Evolutionary conservation across 2,329 filamentous ascomycete genomes (phyloP).

Genomic region (Waltergamsia citrina): DNA sequence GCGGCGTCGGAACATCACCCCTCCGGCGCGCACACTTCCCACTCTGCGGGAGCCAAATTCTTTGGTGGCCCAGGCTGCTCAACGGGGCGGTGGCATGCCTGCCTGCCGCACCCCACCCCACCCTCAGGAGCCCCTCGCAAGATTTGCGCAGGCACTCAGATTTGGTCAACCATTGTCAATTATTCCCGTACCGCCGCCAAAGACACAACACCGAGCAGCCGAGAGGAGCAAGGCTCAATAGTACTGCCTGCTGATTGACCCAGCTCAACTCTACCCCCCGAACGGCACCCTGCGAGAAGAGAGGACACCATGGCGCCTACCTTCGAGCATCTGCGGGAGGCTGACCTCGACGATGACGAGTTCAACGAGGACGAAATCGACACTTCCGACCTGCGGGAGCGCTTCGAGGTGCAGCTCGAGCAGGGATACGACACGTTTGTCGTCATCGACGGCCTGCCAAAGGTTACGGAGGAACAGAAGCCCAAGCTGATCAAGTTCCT

Average conservation of each 20-base stretch:
- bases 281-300: too few species aligned
- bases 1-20: constrained; percentile 27
- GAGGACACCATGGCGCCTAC: constrained; percentile 82
- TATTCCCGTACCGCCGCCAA: too few species aligned
- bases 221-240: too few species aligned
- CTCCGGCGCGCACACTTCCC: constrained; percentile 30
- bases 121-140: constrained; percentile 6
- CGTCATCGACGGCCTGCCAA: constrained; percentile 86
- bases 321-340: constrained; percentile 86
- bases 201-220: too few species aligned
- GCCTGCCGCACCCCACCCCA: constrained; percentile 16
- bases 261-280: too few species aligned
- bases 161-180: too few species aligned
- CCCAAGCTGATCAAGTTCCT: constrained; percentile 94
- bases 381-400: constrained; percentile 85
- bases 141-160: too few species aligned
- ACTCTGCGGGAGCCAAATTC: constrained; percentile 32
- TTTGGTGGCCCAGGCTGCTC: constrained; percentile 10
- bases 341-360: constrained; percentile 77
- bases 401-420: constrained; percentile 92
- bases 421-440: constrained; percentile 95
- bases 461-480: constrained; percentile 83
- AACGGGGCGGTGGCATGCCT: constrained; percentile 9
- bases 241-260: too few species aligned
- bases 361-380: constrained; percentile 91